These are phyloP conservation scores for Orychophragmus violaceus DNA, from an alignment of 345 rosid genomes.

Conservation along the genomic window DNA sequence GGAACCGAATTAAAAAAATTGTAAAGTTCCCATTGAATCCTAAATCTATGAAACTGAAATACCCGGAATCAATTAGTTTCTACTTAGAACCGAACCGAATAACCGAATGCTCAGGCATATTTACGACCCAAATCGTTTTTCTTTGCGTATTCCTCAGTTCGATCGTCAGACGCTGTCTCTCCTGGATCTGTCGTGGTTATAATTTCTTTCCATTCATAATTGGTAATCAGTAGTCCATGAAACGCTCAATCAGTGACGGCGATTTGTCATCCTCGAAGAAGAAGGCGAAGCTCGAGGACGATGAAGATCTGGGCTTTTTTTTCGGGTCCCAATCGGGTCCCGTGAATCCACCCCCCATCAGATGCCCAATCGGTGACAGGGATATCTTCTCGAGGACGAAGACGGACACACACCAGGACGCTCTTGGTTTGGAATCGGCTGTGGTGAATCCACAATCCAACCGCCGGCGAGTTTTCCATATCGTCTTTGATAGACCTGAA, in stretches of 20 bases:
- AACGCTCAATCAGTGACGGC: background rate
- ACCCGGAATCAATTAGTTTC: no score
- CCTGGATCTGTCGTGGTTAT: no score
- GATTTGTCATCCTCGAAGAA: background rate
- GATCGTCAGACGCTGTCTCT: no score
- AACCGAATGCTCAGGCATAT: no score
- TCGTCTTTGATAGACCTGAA: background rate
- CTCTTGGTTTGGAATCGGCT: background rate
- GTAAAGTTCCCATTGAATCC: no score
- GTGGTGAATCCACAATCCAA: background rate
- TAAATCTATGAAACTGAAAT: no score
- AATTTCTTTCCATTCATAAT: constrained; percentile 8
- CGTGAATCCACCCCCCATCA: background rate
- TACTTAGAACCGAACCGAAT: no score
- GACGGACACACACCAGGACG: background rate
- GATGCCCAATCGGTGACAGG: background rate
- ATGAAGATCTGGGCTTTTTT: background rate
- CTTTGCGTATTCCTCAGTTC: no score
- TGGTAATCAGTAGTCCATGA: background rate
- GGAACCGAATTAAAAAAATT: no score
- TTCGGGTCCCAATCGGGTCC: no score
- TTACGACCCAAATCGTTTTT: no score
- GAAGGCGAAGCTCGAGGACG: background rate
- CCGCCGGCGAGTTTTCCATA: background rate
- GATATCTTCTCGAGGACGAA: background rate